Evolutionary conservation across 495 filamentous ascomycete species (phyloP).

Genomic region (Penicillium antarcticum): DNA sequence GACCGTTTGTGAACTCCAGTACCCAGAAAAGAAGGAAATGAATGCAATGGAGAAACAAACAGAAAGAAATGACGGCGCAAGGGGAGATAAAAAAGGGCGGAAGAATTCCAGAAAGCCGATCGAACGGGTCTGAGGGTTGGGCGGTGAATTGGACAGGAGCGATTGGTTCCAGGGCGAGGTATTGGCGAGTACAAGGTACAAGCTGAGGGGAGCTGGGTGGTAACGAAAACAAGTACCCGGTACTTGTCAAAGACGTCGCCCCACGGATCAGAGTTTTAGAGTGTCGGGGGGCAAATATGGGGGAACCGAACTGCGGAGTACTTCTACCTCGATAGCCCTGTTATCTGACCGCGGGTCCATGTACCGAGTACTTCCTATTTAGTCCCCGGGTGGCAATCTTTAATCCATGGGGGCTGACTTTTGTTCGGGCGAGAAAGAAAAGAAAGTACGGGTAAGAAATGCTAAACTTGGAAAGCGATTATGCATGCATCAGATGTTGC

Average conservation of each 20-base stretch:
- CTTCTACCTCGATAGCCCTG: slow-evolving; percentile 7
- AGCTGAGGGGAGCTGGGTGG: background rate
- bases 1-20: slow-evolving; percentile 8
- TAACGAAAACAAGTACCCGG: background rate
- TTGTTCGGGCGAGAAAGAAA: too few species aligned
- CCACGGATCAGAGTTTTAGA: slow-evolving; percentile 11
- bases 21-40: slow-evolving; percentile 7
- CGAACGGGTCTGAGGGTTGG: slow-evolving; percentile 19
- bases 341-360: background rate
- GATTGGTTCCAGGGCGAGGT: slow-evolving; percentile 10
- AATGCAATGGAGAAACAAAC: slow-evolving; percentile 12
- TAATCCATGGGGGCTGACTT: too few species aligned
- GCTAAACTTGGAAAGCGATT: background rate
- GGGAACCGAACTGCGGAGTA: slow-evolving; percentile 18
- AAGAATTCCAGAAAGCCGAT: slow-evolving; percentile 17
- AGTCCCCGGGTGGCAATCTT: slow-evolving; percentile 15
- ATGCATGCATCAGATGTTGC: background rate
- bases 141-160: slow-evolving; percentile 23
- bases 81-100: slow-evolving; percentile 22
- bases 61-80: slow-evolving; percentile 16
- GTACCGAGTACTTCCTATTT: slow-evolving; percentile 16
- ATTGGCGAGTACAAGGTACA: background rate
- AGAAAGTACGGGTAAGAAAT: too few species aligned
- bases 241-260: background rate
- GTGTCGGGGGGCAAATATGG: slow-evolving; percentile 18